Percentiles rank a stretch among this genome's conserved stretches.
Evolutionary conservation across 495 filamentous ascomycete species (phyloP).

Genomic region (Bombardia bombarda): DNA sequence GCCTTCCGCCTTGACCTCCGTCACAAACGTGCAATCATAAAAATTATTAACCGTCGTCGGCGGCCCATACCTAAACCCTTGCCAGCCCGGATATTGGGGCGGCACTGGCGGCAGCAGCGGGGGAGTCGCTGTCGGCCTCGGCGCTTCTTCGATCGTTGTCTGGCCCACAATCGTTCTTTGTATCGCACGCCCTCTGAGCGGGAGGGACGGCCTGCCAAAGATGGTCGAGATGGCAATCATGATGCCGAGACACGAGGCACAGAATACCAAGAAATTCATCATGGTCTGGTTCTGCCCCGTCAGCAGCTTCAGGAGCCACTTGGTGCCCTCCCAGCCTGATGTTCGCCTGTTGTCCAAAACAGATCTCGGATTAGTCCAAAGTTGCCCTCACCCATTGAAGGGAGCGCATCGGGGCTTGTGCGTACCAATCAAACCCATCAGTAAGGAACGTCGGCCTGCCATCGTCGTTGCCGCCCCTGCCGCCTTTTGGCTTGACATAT

Average conservation of each 20-base stretch:
- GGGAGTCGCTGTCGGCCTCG: background rate
- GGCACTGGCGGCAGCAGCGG: background rate
- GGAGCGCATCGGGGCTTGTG: no score
- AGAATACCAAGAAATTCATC: slow-evolving; percentile 2
- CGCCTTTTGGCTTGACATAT: no score
- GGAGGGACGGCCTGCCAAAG: slow-evolving; percentile 5
- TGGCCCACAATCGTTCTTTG: background rate
- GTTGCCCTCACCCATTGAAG: no score
- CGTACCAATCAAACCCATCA: no score
- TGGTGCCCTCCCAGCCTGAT: background rate
- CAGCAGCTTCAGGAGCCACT: background rate
- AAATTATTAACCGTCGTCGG: background rate
- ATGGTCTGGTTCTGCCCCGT: slow-evolving; percentile 1
- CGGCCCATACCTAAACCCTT: background rate
- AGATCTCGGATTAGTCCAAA: no score
- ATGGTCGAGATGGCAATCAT: slow-evolving; percentile 4
- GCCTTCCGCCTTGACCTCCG: slow-evolving; percentile 21
- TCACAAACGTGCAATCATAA: background rate
- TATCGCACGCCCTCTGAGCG: background rate
- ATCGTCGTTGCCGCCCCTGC: no score
- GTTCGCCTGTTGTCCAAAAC: background rate
- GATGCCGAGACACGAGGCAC: slow-evolving; percentile 3
- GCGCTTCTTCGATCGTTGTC: background rate
- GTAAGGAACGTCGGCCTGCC: no score
- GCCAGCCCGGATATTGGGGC: background rate